These are phyloP conservation scores for Globisporangium heterothallicum DNA, from an alignment of 352 stramenopile species.

Conservation along the genomic window DNA sequence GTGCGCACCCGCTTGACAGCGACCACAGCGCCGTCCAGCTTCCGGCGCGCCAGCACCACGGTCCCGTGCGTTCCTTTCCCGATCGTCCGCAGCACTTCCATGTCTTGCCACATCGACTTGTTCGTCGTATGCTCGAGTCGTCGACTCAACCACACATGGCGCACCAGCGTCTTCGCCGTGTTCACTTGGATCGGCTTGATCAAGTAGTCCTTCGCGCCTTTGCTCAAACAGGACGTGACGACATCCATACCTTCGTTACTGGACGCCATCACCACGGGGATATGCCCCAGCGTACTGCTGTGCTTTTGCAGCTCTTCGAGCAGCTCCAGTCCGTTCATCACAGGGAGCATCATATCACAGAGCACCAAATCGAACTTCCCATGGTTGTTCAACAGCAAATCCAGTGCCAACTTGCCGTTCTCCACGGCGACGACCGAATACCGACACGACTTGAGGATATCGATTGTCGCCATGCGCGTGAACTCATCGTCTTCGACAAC, in stretches of 20 bases:
- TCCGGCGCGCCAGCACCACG: constrained; percentile 71
- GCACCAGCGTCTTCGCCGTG: constrained; percentile 86
- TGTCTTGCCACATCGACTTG: constrained; percentile 78
- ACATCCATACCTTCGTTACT: constrained; percentile 90
- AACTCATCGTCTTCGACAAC: constrained; percentile 89
- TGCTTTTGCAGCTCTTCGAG: constrained; percentile 80
- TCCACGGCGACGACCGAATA: constrained; percentile 84
- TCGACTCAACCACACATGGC: constrained; percentile 82
- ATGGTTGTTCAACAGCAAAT: constrained; percentile 62
- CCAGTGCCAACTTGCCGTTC: constrained; percentile 72
- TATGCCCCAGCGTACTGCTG: constrained; percentile 57
- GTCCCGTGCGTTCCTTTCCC: constrained; percentile 84
- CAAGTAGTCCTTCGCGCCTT: constrained; percentile 87
- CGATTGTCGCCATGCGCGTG: constrained; percentile 83
- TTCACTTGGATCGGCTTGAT: constrained; percentile 90
- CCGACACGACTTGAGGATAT: constrained; percentile 85
- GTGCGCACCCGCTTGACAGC: constrained; percentile 81
- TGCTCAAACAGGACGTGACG: constrained; percentile 83
- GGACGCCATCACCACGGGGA: constrained; percentile 88
- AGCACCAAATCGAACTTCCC: constrained; percentile 84
- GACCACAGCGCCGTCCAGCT: constrained; percentile 74
- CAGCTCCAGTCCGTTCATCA: constrained; percentile 86
- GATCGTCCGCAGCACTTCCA: constrained; percentile 84
- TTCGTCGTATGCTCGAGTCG: constrained; percentile 56
- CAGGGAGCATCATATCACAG: constrained; percentile 87